These are phyloP conservation scores for Acmispon strigosus DNA, from an alignment of 306 rosid genomes.

Conservation along the genomic window DNA sequence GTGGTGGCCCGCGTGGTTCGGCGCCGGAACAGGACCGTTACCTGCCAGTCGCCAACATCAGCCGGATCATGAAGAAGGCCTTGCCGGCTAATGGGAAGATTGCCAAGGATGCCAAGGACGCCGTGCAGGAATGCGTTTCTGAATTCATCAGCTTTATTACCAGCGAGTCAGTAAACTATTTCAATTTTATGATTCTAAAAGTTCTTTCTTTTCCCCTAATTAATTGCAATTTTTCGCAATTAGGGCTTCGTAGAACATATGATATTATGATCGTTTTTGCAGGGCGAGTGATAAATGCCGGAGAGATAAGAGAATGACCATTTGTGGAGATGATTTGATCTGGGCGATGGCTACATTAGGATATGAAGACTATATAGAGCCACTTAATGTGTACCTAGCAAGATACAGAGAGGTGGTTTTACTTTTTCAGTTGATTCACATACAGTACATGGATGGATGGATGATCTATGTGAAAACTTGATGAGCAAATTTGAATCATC, in stretches of 20 bases:
- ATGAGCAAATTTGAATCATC: not conserved
- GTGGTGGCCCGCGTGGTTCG: slow-evolving; percentile 48
- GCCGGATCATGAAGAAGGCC: slow-evolving; percentile 92
- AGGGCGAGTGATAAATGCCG: slow-evolving; percentile 96
- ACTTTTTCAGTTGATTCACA: not conserved
- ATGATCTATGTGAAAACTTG: not conserved
- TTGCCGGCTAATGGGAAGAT: slow-evolving; percentile 78
- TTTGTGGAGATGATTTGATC: slow-evolving; percentile 83
- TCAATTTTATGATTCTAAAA: too few relatives aligned
- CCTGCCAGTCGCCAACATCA: slow-evolving; percentile 84
- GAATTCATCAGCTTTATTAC: slow-evolving; percentile 89
- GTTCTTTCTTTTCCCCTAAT: not conserved
- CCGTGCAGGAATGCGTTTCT: slow-evolving; percentile 84
- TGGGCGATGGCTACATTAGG: slow-evolving; percentile 96
- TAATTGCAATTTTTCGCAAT: not conserved
- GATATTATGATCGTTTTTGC: slow-evolving; percentile 6
- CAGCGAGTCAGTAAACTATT: slow-evolving; percentile 86
- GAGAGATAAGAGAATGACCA: slow-evolving; percentile 92
- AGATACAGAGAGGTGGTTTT: slow-evolving; percentile 81
- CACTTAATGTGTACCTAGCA: slow-evolving; percentile 72
- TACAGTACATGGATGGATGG: not conserved
- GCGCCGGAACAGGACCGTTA: slow-evolving; percentile 69
- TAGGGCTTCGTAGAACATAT: not conserved
- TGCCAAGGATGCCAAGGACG: slow-evolving; percentile 85
- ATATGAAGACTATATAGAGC: slow-evolving; percentile 81